phyloP scores from a whole-genome alignment of 192 early-diverging fungal species.

The Spizellomyces punctatus region DNA sequence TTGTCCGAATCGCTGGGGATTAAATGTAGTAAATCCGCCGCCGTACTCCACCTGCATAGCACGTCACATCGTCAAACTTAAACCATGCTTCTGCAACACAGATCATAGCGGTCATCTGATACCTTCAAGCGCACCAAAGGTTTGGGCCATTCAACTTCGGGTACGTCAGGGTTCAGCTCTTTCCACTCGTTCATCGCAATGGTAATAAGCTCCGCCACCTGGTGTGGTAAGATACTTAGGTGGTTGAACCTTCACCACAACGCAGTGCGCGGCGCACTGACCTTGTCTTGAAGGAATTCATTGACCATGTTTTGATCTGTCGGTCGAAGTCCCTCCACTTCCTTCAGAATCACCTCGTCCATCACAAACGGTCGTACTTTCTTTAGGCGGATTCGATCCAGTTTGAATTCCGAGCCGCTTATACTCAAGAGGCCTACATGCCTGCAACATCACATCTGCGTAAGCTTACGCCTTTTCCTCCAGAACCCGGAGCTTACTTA shows the following conservation, averaged over 20 bases:
- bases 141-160: constrained; percentile 53
- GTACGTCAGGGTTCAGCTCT: constrained; percentile 38
- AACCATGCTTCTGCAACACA: too few species aligned
- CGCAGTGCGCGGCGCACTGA: constrained; percentile 16
- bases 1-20: constrained; percentile 84
- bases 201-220: constrained; percentile 66
- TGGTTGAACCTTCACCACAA: too few species aligned
- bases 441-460: constrained; percentile 12
- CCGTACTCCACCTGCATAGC: constrained; percentile 76
- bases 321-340: constrained; percentile 49
- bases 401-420: constrained; percentile 62
- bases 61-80: neutral
- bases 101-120: neutral
- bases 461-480: neutral
- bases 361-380: constrained; percentile 90
- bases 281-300: constrained; percentile 59
- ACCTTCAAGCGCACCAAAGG: constrained; percentile 73
- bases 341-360: constrained; percentile 63
- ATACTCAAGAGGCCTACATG: constrained; percentile 67
- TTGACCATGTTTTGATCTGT: constrained; percentile 57
- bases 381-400: constrained; percentile 74
- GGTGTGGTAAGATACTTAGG: neutral
- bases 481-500: constrained; percentile 52
- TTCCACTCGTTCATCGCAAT: constrained; percentile 63
- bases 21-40: constrained; percentile 80